Percentiles rank a stretch among this genome's conserved stretches.
phyloP scores from a whole-genome alignment of 1,284 basidiomycete species.

The Mrakiaceae sp. region DNA sequence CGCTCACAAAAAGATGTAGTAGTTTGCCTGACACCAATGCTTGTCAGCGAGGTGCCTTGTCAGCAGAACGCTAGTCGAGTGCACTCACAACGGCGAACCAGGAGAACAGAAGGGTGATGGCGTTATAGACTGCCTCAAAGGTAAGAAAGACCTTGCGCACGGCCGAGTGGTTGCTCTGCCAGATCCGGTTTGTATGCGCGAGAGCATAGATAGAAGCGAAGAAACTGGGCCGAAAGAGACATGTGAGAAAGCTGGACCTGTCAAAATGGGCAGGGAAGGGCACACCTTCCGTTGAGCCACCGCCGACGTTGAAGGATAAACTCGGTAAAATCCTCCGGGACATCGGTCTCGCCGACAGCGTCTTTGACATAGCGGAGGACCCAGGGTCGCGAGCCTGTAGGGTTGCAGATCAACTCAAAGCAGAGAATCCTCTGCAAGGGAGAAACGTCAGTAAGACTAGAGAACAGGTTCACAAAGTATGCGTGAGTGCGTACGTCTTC shows the following conservation, averaged over 20 bases:
- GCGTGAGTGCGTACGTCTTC: slow-evolving; percentile 51
- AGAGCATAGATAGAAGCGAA: slow-evolving; percentile 51
- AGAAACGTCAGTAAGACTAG: not conserved
- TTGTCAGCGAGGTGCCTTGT: not conserved
- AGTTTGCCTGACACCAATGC: slow-evolving; percentile 55
- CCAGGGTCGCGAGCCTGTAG: slow-evolving; percentile 36
- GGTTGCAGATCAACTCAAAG: slow-evolving; percentile 79
- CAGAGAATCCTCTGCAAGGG: slow-evolving; percentile 65
- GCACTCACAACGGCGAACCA: slow-evolving; percentile 79
- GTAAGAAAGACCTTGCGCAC: not conserved
- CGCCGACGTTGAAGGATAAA: slow-evolving; percentile 68
- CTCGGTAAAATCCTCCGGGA: slow-evolving; percentile 52
- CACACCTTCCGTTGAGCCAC: slow-evolving; percentile 46
- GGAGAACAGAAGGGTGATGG: slow-evolving; percentile 64
- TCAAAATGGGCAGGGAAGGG: not conserved
- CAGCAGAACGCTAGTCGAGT: slow-evolving; percentile 1
- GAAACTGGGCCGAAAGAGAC: not conserved
- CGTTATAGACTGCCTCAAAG: slow-evolving; percentile 58
- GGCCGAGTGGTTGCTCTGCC: not conserved
- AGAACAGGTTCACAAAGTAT: not conserved
- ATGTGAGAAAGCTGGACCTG: not conserved
- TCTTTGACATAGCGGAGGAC: slow-evolving; percentile 91
- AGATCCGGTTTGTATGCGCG: slow-evolving; percentile 31
- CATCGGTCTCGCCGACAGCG: slow-evolving; percentile 92
- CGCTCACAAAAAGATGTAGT: slow-evolving; percentile 72